Percentiles rank a stretch among this genome's conserved stretches.
Conservation (phyloP, 352 stramenopile species). For the Phytophthora hybrid region DNA sequence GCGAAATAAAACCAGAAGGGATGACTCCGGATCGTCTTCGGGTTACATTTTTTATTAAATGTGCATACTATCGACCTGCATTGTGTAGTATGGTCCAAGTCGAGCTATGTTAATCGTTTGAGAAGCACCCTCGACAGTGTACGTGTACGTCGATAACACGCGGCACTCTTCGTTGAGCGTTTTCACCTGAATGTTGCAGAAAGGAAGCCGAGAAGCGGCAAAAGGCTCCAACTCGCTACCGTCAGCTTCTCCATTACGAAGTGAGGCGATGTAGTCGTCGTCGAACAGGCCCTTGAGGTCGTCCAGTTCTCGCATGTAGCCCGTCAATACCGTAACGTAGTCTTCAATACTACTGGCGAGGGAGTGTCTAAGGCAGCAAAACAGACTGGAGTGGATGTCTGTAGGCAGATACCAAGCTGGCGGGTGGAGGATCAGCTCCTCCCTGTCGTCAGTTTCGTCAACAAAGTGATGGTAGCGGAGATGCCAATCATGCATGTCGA, state of each 20-base stretch:
- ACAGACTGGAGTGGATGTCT: constrained; percentile 1
- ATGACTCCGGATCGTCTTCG: too few species aligned
- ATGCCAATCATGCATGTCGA: not conserved
- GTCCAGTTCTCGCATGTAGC: not conserved
- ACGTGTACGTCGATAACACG: not conserved
- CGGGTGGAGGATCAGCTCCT: not conserved
- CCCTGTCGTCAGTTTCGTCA: not conserved
- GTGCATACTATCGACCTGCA: not conserved
- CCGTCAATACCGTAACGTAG: not conserved
- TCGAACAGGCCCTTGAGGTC: not conserved
- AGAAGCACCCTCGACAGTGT: not conserved
- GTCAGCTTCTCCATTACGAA: not conserved
- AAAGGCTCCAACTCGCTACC: not conserved
- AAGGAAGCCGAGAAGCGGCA: not conserved
- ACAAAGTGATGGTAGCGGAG: not conserved
- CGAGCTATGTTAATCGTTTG: not conserved
- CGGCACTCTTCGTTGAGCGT: not conserved
- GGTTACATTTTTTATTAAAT: not conserved
- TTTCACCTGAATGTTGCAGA: constrained; percentile 6
- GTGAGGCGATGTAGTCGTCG: not conserved
- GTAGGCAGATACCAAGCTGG: not conserved
- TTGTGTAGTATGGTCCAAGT: not conserved
- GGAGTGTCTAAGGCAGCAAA: not conserved
- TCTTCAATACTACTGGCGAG: not conserved
- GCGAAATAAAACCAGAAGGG: too few species aligned